Evolutionary conservation across 73 alveolate species (phyloP), one percentile per base, ranked within the genome.

Genomic region (Stentor coeruleus): DNA sequence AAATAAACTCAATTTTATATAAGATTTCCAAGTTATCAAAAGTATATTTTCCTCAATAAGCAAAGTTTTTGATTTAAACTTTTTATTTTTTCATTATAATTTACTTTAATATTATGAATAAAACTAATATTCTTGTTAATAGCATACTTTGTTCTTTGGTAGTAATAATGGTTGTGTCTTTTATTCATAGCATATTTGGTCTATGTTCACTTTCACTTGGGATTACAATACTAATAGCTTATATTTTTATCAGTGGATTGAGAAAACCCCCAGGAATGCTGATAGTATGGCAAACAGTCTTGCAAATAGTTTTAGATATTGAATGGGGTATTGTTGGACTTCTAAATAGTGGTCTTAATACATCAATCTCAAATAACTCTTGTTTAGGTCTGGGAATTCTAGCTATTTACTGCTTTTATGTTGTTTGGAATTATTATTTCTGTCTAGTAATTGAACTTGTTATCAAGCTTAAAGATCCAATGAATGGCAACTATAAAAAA

Each of bases 251-350:
- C n/a, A 66, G 33, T 28, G 79, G 79, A 26, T 11, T 66, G 36
- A 0, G 79, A 66, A 66, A 66, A 33, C 79, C n/a, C 39, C 79
- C 79, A 66, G 79, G 79, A 66, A 66, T 66, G 79, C 79, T 66
- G n/a, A 66, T 66, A 28, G 26, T 66, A 28, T 20, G 79, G 37
- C 79, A 66, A 33, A 20, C 79, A 20, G n/a, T 66, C 37, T 26
- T 31, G 1, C 79, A 66, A 2, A 33, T 31, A 20, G 33, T 66
- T 31, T 26, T 66, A 66, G 79, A 66, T 33, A 28, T 66, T 33
- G 40, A 66, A 66, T 66, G 79, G 37, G 37, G 79, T 15, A 11
- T 66, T 26, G 11, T 66, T 20, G n/a, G 40, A 66, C 33, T 66
- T 33, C 39, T 20, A 15, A 14, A 33, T 40, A 14, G 39, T 20